Conservation (phyloP, 208 protist genomes). For the Vickermania ingenoplastis region DNA sequence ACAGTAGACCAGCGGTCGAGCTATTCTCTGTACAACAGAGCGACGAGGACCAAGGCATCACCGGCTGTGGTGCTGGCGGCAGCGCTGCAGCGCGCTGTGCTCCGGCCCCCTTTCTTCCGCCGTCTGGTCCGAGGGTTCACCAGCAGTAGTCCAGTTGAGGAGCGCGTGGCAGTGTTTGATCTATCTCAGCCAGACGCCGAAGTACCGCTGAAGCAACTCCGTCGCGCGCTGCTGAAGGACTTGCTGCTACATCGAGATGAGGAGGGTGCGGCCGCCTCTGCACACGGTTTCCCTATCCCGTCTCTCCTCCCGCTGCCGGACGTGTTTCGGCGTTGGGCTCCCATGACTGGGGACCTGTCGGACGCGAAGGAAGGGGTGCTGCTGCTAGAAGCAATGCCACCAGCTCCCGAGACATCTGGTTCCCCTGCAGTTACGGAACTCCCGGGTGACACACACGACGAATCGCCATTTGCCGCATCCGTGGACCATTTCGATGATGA, state of each 20-base stretch:
- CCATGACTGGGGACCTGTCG: too few species aligned
- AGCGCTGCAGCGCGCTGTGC: conserved; percentile 60
- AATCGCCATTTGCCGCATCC: too few species aligned
- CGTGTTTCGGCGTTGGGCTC: too few species aligned
- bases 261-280: too few species aligned
- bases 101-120: conserved; percentile 31
- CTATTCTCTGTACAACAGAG: conserved; percentile 51
- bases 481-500: too few species aligned
- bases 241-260: neutral
- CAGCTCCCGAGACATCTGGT: too few species aligned
- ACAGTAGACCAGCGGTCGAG: neutral
- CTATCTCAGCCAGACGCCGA: neutral
- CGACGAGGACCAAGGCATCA: conserved; percentile 36
- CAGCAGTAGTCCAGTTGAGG: neutral
- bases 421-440: too few species aligned
- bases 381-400: too few species aligned
- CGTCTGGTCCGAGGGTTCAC: conserved; percentile 18
- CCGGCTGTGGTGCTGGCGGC: conserved; percentile 50
- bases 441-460: too few species aligned
- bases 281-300: too few species aligned
- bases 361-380: too few species aligned
- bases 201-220: neutral
- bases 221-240: neutral
- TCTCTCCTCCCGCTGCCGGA: too few species aligned
- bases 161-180: conserved; percentile 5